phyloP scores from a whole-genome alignment of 257 asterid species.

The Ocimum tenuiflorum region DNA sequence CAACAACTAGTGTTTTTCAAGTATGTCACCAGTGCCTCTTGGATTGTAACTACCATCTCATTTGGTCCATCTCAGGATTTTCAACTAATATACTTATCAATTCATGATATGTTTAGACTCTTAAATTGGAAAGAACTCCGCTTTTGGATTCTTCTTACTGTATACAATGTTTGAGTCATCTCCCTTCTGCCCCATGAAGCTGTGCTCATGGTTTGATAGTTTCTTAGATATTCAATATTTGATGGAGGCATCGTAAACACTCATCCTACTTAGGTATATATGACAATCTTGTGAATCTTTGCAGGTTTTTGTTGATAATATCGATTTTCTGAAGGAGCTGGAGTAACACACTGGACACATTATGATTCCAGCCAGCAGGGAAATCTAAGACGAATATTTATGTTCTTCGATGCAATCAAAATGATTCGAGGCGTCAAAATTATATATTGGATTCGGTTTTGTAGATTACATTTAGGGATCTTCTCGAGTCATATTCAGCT shows the following conservation, averaged over 20 bases:
- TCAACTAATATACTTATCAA: background rate
- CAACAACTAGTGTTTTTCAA: background rate
- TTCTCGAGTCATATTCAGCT: background rate
- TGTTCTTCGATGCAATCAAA: background rate
- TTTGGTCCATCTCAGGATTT: background rate
- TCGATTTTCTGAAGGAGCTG: conserved; percentile 85
- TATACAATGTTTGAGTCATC: background rate
- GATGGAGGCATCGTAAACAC: too few species aligned
- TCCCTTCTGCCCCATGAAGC: too few species aligned
- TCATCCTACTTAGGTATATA: too few species aligned
- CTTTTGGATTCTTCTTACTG: background rate
- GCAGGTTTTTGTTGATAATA: conserved; percentile 92
- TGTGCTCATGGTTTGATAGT: too few species aligned
- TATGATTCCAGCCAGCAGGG: background rate
- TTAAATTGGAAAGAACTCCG: background rate
- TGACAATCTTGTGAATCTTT: conserved; percentile 1
- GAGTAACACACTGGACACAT: conserved; percentile 32
- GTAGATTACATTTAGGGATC: conserved; percentile 22
- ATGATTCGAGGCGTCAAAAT: background rate
- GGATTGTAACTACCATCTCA: background rate
- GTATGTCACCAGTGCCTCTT: background rate
- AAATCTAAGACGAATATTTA: background rate
- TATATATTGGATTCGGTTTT: conserved; percentile 18
- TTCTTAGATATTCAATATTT: background rate
- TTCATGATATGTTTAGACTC: background rate